phyloP scores from a whole-genome alignment of 352 stramenopile species.

The Pythium coloratum region DNA sequence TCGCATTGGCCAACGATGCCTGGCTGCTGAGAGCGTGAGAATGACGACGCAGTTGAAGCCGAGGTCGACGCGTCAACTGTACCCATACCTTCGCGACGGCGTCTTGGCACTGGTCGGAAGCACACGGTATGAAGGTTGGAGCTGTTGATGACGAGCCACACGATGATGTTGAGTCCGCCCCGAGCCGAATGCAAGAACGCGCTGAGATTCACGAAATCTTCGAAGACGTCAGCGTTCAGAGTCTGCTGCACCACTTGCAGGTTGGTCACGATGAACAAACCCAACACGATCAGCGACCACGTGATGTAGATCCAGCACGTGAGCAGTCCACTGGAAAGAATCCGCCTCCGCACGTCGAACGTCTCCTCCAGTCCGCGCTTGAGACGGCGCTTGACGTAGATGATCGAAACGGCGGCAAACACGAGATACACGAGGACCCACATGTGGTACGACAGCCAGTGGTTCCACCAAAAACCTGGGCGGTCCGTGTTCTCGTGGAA shows the following conservation, averaged over 20 bases:
- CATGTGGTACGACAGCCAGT: conserved; percentile 82
- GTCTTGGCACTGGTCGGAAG: conserved; percentile 7
- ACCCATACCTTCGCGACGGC: neutral
- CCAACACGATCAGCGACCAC: conserved; percentile 77
- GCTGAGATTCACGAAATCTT: conserved; percentile 67
- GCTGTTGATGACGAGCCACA: conserved; percentile 84
- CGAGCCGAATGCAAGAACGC: conserved; percentile 80
- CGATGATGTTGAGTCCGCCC: conserved; percentile 81
- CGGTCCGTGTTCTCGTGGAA: conserved; percentile 84
- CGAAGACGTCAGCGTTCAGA: conserved; percentile 31
- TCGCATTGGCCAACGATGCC: neutral
- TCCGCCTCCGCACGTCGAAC: conserved; percentile 76
- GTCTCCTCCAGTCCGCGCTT: conserved; percentile 79
- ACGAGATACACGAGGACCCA: conserved; percentile 80
- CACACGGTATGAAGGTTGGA: conserved; percentile 51
- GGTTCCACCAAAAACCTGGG: conserved; percentile 77
- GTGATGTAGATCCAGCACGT: conserved; percentile 85
- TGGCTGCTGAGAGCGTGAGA: conserved; percentile 1
- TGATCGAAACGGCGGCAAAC: conserved; percentile 68
- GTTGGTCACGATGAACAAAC: conserved; percentile 69
- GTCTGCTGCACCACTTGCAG: conserved; percentile 36
- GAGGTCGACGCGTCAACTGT: neutral
- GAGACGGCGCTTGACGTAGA: conserved; percentile 77
- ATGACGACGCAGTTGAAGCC: conserved; percentile 1
- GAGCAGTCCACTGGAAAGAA: conserved; percentile 77